Evolutionary conservation across 1,284 basidiomycete genomes (phyloP), one percentile per base, ranked within the genome.

Genomic region (Papiliotrema flavescens): DNA sequence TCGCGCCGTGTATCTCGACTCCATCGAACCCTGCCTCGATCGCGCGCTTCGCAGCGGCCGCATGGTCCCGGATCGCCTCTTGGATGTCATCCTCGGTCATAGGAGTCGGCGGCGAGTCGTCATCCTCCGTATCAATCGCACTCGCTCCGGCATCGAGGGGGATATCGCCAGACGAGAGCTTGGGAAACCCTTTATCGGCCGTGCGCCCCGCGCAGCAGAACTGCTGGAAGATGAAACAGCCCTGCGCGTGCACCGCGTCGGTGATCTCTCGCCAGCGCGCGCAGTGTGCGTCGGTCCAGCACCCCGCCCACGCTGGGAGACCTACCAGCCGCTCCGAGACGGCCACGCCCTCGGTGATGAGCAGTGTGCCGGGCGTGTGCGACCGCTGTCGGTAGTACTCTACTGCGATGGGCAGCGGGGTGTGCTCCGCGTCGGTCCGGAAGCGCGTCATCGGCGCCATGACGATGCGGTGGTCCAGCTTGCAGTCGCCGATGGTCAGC

Each of bases 11-110:
- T 40, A 79, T 65, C 74, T 87, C 84, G 34, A 85, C 81, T 32
- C 84, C 84, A 61, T 87, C 85, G 60, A 86, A 85, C 0, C 84
- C 85, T 20, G 84, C 83, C 62, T 79, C 76, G 46, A 82, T 80
- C 2, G 84, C 83, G 54, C 81, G 81, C 13, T 72, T 51, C 0
- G 83, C 83, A 0, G 82, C 77, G 2, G 75, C 63, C 39, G 73
- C 78, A 68, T 80, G 85, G 49, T 79, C 68, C 0, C 70, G 74
- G 37, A 84, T 71, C 50, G 81, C 78, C 7, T 64, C 57, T 36
- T 70, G 61, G 41, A 75, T 74, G 51, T 76, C 75, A 32, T 66
- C 65, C 24, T 60, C 54, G 3, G 65, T 61, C 52, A 66, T 28
- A n/a, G 57, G 28, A 3, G 44, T 22, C 3, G 59, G 59, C 28